These are phyloP conservation scores for Clitocybe nebularis DNA, from an alignment of 1,284 basidiomycete genomes.

Conservation along the genomic window DNA sequence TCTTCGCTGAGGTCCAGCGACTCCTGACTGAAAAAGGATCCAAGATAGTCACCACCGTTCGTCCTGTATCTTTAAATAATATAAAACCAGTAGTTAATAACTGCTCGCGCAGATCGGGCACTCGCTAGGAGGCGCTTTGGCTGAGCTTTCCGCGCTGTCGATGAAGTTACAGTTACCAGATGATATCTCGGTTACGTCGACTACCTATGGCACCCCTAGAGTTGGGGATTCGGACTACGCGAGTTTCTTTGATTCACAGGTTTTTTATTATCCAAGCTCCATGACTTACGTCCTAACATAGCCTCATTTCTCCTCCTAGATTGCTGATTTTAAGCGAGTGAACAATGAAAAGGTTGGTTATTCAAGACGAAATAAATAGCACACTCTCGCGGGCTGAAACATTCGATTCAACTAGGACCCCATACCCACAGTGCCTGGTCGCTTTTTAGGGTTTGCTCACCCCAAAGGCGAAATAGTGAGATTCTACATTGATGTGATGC, in stretches of 20 bases:
- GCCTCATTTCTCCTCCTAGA: conserved; percentile 10
- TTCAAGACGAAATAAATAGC: neutral
- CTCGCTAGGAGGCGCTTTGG: conserved; percentile 44
- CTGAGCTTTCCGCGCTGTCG: conserved; percentile 39
- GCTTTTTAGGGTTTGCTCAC: conserved; percentile 31
- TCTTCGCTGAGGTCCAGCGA: conserved; percentile 27
- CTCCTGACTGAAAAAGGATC: conserved; percentile 23
- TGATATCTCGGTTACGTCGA: conserved; percentile 29
- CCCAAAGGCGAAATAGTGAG: conserved; percentile 29
- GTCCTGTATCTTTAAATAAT: conserved; percentile 5
- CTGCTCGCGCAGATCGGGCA: conserved; percentile 32
- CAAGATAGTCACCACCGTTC: conserved; percentile 24
- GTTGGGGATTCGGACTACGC: conserved; percentile 31
- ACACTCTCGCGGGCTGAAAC: conserved; percentile 11
- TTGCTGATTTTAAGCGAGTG: conserved; percentile 33
- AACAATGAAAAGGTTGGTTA: conserved; percentile 28
- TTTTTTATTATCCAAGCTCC: conserved; percentile 9
- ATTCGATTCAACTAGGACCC: conserved; percentile 21
- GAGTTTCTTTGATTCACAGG: conserved; percentile 30
- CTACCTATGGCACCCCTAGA: conserved; percentile 41
- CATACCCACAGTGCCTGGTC: conserved; percentile 35
- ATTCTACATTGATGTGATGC: too few species aligned
- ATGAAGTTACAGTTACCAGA: conserved; percentile 35
- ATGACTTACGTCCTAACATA: neutral
- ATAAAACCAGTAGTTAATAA: neutral